Percentiles rank a stretch among this genome's conserved stretches.
Evolutionary conservation across 257 asterid genomes (phyloP).

Genomic region (Jacaranda copaia): DNA sequence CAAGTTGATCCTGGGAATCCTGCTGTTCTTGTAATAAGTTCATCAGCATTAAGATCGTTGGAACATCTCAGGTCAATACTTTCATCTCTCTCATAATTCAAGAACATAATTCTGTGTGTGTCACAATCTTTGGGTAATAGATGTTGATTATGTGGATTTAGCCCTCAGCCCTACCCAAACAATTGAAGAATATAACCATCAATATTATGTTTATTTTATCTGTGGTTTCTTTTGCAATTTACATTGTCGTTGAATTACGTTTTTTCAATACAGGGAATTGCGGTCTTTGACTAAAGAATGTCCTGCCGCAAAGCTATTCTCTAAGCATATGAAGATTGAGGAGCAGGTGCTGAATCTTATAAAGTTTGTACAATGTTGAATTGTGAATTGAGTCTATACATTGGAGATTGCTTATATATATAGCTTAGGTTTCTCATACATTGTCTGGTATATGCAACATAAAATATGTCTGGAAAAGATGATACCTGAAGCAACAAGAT

Average conservation of each 20-base stretch:
- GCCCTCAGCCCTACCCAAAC: neutral
- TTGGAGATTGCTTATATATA: neutral
- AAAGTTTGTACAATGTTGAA: slow-evolving; percentile 21
- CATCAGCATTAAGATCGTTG: slow-evolving; percentile 80
- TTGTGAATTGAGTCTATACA: slow-evolving; percentile 22
- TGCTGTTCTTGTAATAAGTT: slow-evolving; percentile 79
- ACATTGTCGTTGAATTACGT: slow-evolving; percentile 16
- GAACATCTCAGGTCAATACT: slow-evolving; percentile 79
- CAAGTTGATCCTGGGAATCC: slow-evolving; percentile 83
- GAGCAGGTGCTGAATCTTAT: slow-evolving; percentile 77
- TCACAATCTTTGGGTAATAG: neutral
- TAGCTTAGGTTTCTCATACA: slow-evolving; percentile 18
- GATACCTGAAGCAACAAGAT: slow-evolving; percentile 21
- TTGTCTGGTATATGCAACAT: slow-evolving; percentile 15
- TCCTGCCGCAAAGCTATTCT: slow-evolving; percentile 91
- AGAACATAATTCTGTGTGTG: slow-evolving; percentile 12
- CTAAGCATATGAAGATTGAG: slow-evolving; percentile 97
- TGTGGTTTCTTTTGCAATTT: slow-evolving; percentile 7
- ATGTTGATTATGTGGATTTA: slow-evolving; percentile 18
- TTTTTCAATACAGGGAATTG: slow-evolving; percentile 68
- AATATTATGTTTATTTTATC: slow-evolving; percentile 2
- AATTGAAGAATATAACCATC: too few relatives aligned
- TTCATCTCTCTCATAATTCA: slow-evolving; percentile 12
- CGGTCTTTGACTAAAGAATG: slow-evolving; percentile 82
- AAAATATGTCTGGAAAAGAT: neutral